These are phyloP conservation scores for Penicillium psychrofluorescens DNA, from an alignment of 495 filamentous ascomycete genomes.

Conservation along the genomic window DNA sequence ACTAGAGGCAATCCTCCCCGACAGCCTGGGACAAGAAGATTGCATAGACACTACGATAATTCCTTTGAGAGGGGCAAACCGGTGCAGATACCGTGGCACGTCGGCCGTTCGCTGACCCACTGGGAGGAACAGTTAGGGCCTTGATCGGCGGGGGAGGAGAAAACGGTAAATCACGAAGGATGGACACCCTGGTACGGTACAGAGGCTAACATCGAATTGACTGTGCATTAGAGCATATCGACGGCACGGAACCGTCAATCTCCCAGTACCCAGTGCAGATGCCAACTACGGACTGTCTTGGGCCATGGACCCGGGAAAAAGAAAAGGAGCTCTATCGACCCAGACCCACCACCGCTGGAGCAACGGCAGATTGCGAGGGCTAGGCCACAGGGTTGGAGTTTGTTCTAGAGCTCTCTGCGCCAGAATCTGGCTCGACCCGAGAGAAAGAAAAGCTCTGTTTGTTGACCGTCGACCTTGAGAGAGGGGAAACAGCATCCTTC, in stretches of 20 bases:
- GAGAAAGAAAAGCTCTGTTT: too few relatives aligned
- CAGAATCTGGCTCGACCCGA: too few relatives aligned
- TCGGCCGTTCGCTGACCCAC: conserved; percentile 22
- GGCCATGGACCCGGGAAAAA: conserved; percentile 6
- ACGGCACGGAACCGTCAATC: too few relatives aligned
- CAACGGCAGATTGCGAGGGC: background rate
- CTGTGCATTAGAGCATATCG: too few relatives aligned
- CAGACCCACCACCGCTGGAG: conserved; percentile 2
- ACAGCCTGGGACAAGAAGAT: background rate
- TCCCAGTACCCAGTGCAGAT: too few relatives aligned
- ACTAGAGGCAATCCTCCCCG: background rate
- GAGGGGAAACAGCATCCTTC: too few relatives aligned
- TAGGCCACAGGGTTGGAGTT: too few relatives aligned
- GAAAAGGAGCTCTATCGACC: conserved; percentile 7
- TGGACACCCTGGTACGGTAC: too few relatives aligned
- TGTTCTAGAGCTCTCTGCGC: too few relatives aligned
- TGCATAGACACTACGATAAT: too few relatives aligned
- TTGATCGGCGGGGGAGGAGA: conserved; percentile 17
- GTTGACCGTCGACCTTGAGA: too few relatives aligned
- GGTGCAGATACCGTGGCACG: conserved; percentile 4
- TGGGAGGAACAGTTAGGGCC: conserved; percentile 3
- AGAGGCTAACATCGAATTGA: too few relatives aligned
- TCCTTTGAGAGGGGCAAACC: conserved; percentile 1
- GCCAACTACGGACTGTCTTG: background rate
- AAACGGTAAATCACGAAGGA: background rate